Evolutionary conservation across 345 rosid genomes (phyloP).

Genomic region (Rhodamnia argentea): DNA sequence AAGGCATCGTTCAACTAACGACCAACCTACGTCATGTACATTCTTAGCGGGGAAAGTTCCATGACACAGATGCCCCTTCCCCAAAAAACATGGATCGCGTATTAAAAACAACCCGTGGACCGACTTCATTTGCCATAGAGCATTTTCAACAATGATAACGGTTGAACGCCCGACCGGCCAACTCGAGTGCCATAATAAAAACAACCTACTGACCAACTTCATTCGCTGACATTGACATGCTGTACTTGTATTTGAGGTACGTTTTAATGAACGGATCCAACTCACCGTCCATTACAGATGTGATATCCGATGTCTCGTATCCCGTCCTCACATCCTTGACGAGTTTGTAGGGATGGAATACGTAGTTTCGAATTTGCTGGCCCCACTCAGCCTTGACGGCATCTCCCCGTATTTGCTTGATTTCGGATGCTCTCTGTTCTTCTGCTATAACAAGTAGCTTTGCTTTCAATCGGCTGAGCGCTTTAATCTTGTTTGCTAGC

Average conservation of each 20-base stretch:
- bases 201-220: not conserved
- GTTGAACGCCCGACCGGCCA: not conserved
- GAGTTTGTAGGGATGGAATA: conserved; percentile 94
- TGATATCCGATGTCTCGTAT: conserved; percentile 67
- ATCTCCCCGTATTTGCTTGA: conserved; percentile 93
- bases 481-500: conserved; percentile 78
- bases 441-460: conserved; percentile 80
- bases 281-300: conserved; percentile 95
- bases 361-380: conserved; percentile 86
- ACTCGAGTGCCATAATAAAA: not conserved
- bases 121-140: not conserved
- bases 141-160: not conserved
- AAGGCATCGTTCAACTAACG: not conserved
- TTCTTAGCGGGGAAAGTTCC: not conserved
- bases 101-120: not conserved
- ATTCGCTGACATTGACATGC: conserved; percentile 21
- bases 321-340: conserved; percentile 85
- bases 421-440: conserved; percentile 87
- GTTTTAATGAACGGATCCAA: conserved; percentile 79
- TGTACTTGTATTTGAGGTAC: conserved; percentile 79
- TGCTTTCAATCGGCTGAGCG: conserved; percentile 69
- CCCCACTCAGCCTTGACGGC: conserved; percentile 98
- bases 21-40: not conserved
- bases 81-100: not conserved
- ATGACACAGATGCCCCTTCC: not conserved